Base-by-base conservation (phyloP, 305 asterid genomes). In the Fraxinus xanthoxyloides region DNA sequence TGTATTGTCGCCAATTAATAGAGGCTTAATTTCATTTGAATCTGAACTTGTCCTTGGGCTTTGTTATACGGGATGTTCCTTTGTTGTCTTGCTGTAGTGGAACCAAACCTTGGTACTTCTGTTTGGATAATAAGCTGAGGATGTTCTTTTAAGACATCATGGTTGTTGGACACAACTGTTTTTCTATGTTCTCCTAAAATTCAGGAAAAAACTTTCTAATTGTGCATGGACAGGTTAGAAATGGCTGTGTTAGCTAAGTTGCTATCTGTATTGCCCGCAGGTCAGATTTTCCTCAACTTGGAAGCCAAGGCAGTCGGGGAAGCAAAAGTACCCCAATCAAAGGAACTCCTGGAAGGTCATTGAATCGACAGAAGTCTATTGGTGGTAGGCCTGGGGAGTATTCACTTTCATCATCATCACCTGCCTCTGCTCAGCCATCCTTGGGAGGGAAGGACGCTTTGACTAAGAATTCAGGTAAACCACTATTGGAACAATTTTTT, bases 271-370 rank as follows among this genome's bases (percentile, higher is more conserved):
- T 26, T 40, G 21, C 28, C 83, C 89, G 84, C 92, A 96, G 99
- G 90, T 86, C 89, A 7, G 97, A 87, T 79, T 96, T 88, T 83
- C 98, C 98, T 54, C 93, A 91, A 82, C 94, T 94, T 70, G 90
- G 89, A 70, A 84, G 84, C 12, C 93, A 90, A 79, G 87, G 85
- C 67, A 87, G 86, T 80, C 76, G 84, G 90, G 97, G 92, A 84
- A 84, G 85, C 89, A 93, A 92, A 90, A 88, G 21, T 84, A 84
- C 87, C 38, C 88, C 94, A 34, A 85, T 76, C 26, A 94, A 88
- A 86, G 98, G 90, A 84, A 87, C 70, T 82, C 83, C 77, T 77
- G 92, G 91, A 72, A 88, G 90, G 61, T 84, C 94, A 77, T 77
- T 89, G 81, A 92, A 84, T 86, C 87, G 87, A 23, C 92, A 92